Base-by-base conservation (phyloP, 2,329 filamentous ascomycete species). In the Paecilomyces sp. region DNA sequence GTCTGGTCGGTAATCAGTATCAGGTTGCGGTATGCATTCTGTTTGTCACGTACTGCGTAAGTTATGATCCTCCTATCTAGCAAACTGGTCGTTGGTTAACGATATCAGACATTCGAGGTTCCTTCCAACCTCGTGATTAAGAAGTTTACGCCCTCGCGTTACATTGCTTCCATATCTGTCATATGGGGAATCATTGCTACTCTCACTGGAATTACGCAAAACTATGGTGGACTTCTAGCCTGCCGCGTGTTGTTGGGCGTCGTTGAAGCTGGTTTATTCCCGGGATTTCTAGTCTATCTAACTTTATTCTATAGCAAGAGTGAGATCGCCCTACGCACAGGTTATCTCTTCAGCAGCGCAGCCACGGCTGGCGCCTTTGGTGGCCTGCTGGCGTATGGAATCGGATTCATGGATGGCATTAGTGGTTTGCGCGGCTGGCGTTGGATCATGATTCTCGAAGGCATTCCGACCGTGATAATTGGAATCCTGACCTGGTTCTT, bases 271-370 rank as follows among this genome's bases (percentile, higher is more conserved):
- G 88, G 88, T 0, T 75, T 90, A 0, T 90, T 90, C 64, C 88
- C 88, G 0, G 88, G 88, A 0, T 64, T 77, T n/a, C 74, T 89
- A 64, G 86, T 83, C 4, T 90, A 90, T 65, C 79, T 92, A 18
- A 91, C 88, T 0, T 83, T 91, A 64, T 91, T 90, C 78, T 92
- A 92, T 75, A 88, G 85, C 54, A 88, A 88, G 68, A 80, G 82
- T 30, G 89, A 92, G 72, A 81, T 91, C 1, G 88, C 88, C 3
- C 74, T 91, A 51, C 84, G 89, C 2, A 86, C 91, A 2, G 88
- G 87, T 1, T 91, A 90, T 65, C 80, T 92, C 0, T 91, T 91
- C 68, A 73, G 71, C 56, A 73, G 72, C 54, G 83, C 88, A 1
- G 88, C 89, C 1, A 77, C 90, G 3, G 88, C 88, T 0, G 89